Percentiles rank a stretch among this genome's conserved stretches.
phyloP scores from a whole-genome alignment of 768 basidiomycete species.

The Kondoa malvinella region DNA sequence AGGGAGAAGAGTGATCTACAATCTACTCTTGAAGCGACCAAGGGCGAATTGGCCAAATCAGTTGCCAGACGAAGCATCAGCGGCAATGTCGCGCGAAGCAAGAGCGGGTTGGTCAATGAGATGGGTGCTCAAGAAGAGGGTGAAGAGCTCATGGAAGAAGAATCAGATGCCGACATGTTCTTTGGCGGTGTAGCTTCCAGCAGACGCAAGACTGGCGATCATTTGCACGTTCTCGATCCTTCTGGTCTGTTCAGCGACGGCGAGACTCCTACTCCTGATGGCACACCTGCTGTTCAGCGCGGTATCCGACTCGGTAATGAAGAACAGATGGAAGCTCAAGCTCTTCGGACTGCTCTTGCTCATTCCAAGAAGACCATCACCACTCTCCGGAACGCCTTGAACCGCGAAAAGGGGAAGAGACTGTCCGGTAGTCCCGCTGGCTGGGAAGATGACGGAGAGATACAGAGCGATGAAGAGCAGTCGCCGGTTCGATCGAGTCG shows the following conservation, averaged over 20 bases:
- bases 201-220: constrained; percentile 27
- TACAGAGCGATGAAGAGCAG: constrained; percentile 35
- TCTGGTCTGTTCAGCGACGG: constrained; percentile 17
- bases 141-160: constrained; percentile 11
- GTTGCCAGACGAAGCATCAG: constrained; percentile 41
- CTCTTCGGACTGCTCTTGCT: constrained; percentile 58
- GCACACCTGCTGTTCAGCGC: constrained; percentile 36
- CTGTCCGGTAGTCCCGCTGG: constrained; percentile 37
- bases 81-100: constrained; percentile 27
- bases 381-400: constrained; percentile 59
- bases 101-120: constrained; percentile 12
- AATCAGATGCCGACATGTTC: constrained; percentile 33
- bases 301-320: constrained; percentile 38
- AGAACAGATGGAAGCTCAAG: constrained; percentile 40
- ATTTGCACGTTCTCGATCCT: constrained; percentile 13
- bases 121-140: constrained; percentile 22
- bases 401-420: constrained; percentile 63
- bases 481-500: constrained; percentile 13
- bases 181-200: constrained; percentile 20
- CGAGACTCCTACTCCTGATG: constrained; percentile 19
- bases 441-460: constrained; percentile 34
- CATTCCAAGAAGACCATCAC: constrained; percentile 73
- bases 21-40: constrained; percentile 55
- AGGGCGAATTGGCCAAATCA: constrained; percentile 53
- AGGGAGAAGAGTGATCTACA: constrained; percentile 88